These are phyloP conservation scores for Apophysomyces ossiformis DNA, from an alignment of 371 early-diverging fungal species.

Conservation along the genomic window DNA sequence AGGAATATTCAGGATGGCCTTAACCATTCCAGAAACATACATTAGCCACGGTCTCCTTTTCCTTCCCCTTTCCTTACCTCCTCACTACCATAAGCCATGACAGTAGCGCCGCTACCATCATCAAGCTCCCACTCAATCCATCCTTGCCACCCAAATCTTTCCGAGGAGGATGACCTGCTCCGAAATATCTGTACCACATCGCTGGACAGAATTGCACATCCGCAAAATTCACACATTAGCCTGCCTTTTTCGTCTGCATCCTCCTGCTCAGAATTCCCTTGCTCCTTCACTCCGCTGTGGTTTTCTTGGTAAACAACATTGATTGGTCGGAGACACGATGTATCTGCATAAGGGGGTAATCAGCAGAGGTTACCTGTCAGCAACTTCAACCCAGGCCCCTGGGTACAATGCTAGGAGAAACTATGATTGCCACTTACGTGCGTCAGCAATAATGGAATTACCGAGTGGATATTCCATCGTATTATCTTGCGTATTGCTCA, in stretches of 20 bases:
- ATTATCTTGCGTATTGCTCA: background rate
- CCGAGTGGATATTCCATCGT: background rate
- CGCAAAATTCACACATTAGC: slow-evolving; percentile 37
- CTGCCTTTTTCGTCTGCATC: slow-evolving; percentile 16
- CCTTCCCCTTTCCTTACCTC: slow-evolving; percentile 29
- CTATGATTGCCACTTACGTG: slow-evolving; percentile 17
- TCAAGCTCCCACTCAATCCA: slow-evolving; percentile 49
- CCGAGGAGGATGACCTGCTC: slow-evolving; percentile 18
- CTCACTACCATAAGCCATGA: slow-evolving; percentile 41
- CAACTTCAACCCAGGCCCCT: slow-evolving; percentile 3
- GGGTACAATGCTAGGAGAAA: background rate
- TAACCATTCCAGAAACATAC: slow-evolving; percentile 14
- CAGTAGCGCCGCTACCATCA: slow-evolving; percentile 34
- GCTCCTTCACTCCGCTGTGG: background rate
- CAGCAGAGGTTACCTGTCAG: no score
- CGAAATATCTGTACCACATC: slow-evolving; percentile 33
- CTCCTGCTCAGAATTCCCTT: slow-evolving; percentile 12
- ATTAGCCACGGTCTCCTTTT: background rate
- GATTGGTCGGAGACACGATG: slow-evolving; percentile 26
- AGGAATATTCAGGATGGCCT: slow-evolving; percentile 32
- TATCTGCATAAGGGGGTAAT: slow-evolving; percentile 15
- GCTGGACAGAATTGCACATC: slow-evolving; percentile 21
- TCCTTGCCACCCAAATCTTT: slow-evolving; percentile 13
- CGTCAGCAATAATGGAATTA: slow-evolving; percentile 7
- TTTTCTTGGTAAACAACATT: background rate